Evolutionary conservation across 306 rosid species (phyloP), one percentile per base, ranked within the genome.

Genomic region (Ormosia emarginata): DNA sequence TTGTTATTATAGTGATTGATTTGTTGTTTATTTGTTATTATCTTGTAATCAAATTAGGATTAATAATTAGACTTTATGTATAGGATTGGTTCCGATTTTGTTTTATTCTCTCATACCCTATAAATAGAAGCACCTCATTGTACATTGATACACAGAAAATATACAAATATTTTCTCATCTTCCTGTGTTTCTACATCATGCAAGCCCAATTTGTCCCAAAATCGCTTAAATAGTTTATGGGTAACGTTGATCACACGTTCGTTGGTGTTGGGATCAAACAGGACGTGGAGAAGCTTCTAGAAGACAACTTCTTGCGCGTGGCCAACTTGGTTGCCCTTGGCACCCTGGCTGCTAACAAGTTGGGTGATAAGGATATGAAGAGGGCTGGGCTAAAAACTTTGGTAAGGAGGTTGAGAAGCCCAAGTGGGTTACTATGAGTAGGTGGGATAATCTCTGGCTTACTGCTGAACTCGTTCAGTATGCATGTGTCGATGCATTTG

Each of bases 401-500:
- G 86, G 83, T 4, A 14, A n/a, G 40, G 67, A 69, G 2, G 32
- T 86, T 47, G 46, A 29, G 3, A 86, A 86, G 78, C 89, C 86
- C 1, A 36, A 37, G 18, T 4, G 7, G 4, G 4, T 86, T 9
- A n/a, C 79, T 1, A 50, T 13, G 78, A 86, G 89, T 18, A 67
- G 61, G 33, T 86, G 89, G 86, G 81, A 86, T 1, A 40, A 56
- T 40, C 29, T 1, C 1, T 47, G 64, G 49, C 87, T 83, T n/a
- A 79, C 49, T 39, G 14, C 67, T 0, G 1, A 6, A 0, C 89
- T 83, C 80, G 89, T 86, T 9, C 67, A 57, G 30, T 86, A 86
- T 41, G 89, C 89, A 0, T 34, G 77, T 7, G 3, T 83, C 17
- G 87, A 86, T 61, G 89, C 89, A 5, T 86, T 75, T 7, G 57